Conservation (phyloP, 352 stramenopile species). For the Phytophthora aleatoria region DNA sequence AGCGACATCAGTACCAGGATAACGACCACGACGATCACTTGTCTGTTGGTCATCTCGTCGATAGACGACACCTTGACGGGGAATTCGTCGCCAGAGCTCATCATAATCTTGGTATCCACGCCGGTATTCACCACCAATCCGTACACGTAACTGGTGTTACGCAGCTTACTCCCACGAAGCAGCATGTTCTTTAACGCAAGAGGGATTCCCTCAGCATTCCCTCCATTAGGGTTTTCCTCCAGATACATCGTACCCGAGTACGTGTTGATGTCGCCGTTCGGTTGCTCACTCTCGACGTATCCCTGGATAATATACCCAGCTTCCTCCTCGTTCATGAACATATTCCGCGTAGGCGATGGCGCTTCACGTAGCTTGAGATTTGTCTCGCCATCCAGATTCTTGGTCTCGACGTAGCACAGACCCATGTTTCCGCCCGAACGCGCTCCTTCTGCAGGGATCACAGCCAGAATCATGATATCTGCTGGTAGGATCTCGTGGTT, state of each 20-base stretch:
- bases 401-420: constrained; percentile 90
- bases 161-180: constrained; percentile 87
- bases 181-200: constrained; percentile 91
- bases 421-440: constrained; percentile 68
- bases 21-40: constrained; percentile 82
- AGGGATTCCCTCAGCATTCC: constrained; percentile 47
- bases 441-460: constrained; percentile 64
- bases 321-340: constrained; percentile 75
- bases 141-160: constrained; percentile 90
- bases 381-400: constrained; percentile 88
- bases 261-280: constrained; percentile 82
- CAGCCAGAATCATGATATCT: constrained; percentile 81
- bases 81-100: constrained; percentile 86
- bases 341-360: constrained; percentile 52
- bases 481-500: constrained; percentile 85
- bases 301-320: constrained; percentile 66
- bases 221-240: constrained; percentile 51
- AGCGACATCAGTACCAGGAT: constrained; percentile 77
- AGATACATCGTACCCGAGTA: constrained; percentile 79
- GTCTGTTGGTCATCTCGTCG: constrained; percentile 86
- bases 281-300: constrained; percentile 80
- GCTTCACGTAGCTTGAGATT: constrained; percentile 88
- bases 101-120: constrained; percentile 93
- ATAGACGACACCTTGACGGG: constrained; percentile 85
- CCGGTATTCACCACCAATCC: constrained; percentile 94